phyloP scores from a whole-genome alignment of 257 asterid species.

The Solanum lycopersicoides region DNA sequence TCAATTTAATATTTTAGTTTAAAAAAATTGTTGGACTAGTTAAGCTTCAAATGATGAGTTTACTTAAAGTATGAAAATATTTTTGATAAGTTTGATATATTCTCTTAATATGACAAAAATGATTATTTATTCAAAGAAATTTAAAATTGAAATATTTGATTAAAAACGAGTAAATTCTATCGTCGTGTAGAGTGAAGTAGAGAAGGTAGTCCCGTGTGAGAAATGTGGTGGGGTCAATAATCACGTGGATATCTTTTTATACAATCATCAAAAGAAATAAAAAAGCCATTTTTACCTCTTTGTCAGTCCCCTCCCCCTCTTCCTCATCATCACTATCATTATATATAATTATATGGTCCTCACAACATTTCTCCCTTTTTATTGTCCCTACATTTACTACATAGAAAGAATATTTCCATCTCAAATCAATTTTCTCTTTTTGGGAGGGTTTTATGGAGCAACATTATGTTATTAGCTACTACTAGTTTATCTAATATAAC shows the following conservation, averaged over 20 bases:
- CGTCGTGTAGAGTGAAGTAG: neutral
- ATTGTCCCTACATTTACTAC: neutral
- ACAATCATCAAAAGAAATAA: neutral
- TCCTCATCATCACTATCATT: neutral
- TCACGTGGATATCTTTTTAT: neutral
- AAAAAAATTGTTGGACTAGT: too few species aligned
- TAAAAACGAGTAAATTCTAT: too few species aligned
- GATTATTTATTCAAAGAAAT: accelerated
- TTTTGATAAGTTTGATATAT: too few species aligned
- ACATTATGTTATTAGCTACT: neutral
- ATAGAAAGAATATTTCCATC: neutral
- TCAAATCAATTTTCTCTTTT: neutral
- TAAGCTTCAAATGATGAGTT: too few species aligned
- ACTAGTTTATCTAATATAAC: neutral
- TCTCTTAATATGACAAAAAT: too few species aligned
- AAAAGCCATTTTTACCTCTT: neutral
- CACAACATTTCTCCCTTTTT: neutral
- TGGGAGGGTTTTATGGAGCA: neutral
- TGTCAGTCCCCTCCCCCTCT: neutral
- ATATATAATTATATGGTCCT: neutral
- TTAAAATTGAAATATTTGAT: too few species aligned
- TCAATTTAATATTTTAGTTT: too few species aligned
- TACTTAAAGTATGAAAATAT: too few species aligned
- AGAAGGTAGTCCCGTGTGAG: neutral
- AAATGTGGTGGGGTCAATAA: neutral